Evolutionary conservation across 179 eudicot genomes (phyloP), one percentile per base, ranked within the genome.

Genomic region (Camellia oleifera): DNA sequence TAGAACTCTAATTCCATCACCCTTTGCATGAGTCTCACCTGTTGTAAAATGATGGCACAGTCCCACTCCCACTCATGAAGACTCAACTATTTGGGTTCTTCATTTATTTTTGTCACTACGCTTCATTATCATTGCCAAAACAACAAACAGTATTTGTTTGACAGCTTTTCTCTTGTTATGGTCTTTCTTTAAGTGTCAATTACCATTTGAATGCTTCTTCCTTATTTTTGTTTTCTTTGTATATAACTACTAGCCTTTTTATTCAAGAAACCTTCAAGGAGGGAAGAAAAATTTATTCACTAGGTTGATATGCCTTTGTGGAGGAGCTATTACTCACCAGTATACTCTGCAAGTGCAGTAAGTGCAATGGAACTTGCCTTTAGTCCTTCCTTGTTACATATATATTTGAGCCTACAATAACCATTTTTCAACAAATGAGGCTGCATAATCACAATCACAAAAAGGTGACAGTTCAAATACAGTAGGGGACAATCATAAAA

Each of bases 331-430:
- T 67, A 82, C 88, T 82, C 75, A 96, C 99, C 99, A 82, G 99
- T 92, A 86, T 82, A 85, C 83, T 88, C 91, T 53, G 99, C 98
- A 78, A 96, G 91, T 79, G 97, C 91, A 82, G 97, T 87, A 79
- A 96, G 90, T 79, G 96, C 91, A 78, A 88, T 87, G 26, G 97
- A 94, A 89, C 91, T 92, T 56, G 94, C 82, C 89, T 88, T 92
- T 85, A 92, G 84, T 81, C 92, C 92, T 89, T 96, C 99, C 85
- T 86, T 92, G 84, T 84, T 90, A 81, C 99, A 94, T 77, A 96
- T 94, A 87, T 89, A 89, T 78, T 92, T 94, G 67, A 96, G 95
- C 92, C 99, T 96, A 81, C 80, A 78, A 87, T 73, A 76, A 81
- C 12, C 84, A 80, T 73, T 76, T 57, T 61, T 14, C 56, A 42